Base-by-base conservation (phyloP, 352 stramenopile genomes). In the Phytophthora hibernalis region DNA sequence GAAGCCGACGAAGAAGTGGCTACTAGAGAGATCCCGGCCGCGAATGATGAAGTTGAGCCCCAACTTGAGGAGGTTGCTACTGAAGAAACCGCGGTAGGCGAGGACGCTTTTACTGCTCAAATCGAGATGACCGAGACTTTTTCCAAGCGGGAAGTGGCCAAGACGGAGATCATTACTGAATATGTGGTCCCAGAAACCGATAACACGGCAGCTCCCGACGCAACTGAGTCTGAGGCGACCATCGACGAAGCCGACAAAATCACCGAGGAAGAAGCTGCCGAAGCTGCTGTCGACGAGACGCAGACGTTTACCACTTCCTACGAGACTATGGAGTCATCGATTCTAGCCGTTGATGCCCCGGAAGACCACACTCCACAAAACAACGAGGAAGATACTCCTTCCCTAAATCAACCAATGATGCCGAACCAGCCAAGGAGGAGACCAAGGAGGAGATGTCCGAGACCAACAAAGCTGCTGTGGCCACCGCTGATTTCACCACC, bases 401-500 rank as follows among this genome's bases (percentile, higher is more conserved):
- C 10, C n/a, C 24, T 28, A 47, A 54, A 54, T 42, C 26, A 51
- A 22, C 12, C 40, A 43, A 66, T 51, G 53, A 48, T 10, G 42
- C 21, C 50, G 42, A 55, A 8, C 13, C 16, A 50, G 21, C 28
- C 10, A 38, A 33, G 37, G 24, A 51, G 9, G 15, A 21, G 49
- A 13, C 26, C 10, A 38, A 33, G 37, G 24, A 51, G 9, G 15
- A 21, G 49, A 13, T 20, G n/a, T n/a, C 45, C 44, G 61, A 68
- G 28, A 31, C n/a, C 15, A n/a, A 51, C 18, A n/a, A 68, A 28
- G 9, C 33, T 44, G 24, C 21, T 21, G 61, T 74, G 26, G 54
- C 35, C 38, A 65, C 21, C 43, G 59, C 65, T 4, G 70, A 77
- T 33, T 74, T 67, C 42, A 71, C 53, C 20, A 77, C 58, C 8